Evolutionary conservation across 139 green algal genomes (phyloP).

Genomic region (Pleodorina starrii): DNA sequence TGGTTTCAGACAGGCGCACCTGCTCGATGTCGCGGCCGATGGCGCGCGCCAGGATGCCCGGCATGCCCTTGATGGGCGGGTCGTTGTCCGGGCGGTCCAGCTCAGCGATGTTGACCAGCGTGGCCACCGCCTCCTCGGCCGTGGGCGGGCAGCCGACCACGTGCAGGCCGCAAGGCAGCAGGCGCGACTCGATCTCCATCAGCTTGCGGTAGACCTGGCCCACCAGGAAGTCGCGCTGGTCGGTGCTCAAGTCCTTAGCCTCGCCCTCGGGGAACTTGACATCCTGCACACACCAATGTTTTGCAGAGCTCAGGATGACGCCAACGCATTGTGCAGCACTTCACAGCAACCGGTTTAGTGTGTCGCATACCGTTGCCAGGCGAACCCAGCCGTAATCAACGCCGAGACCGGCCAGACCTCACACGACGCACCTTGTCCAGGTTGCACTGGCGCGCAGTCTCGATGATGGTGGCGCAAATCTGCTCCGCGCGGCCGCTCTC

Average conservation of each 20-base stretch:
- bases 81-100: conserved; percentile 95
- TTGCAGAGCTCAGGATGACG: too few relatives aligned
- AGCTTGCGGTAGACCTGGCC: conserved; percentile 94
- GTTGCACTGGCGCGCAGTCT: conserved; percentile 97
- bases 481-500: conserved; percentile 85
- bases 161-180: conserved; percentile 98
- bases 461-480: conserved; percentile 97
- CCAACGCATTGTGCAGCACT: too few relatives aligned
- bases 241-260: conserved; percentile 77
- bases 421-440: conserved; percentile 83
- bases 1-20: too few relatives aligned
- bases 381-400: too few relatives aligned
- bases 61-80: conserved; percentile 91
- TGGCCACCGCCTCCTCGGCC: conserved; percentile 96
- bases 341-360: neutral
- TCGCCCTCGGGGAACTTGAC: conserved; percentile 86
- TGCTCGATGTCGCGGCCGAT: conserved; percentile 94
- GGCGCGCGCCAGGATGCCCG: conserved; percentile 89
- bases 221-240: conserved; percentile 88
- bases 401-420: too few relatives aligned
- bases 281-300: conserved; percentile 71
- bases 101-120: conserved; percentile 97
- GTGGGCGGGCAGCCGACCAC: conserved; percentile 93
- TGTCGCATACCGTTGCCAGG: too few relatives aligned
- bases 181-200: conserved; percentile 99